Evolutionary conservation across 2,329 filamentous ascomycete genomes (phyloP).

Genomic region (Cercospora sesami): DNA sequence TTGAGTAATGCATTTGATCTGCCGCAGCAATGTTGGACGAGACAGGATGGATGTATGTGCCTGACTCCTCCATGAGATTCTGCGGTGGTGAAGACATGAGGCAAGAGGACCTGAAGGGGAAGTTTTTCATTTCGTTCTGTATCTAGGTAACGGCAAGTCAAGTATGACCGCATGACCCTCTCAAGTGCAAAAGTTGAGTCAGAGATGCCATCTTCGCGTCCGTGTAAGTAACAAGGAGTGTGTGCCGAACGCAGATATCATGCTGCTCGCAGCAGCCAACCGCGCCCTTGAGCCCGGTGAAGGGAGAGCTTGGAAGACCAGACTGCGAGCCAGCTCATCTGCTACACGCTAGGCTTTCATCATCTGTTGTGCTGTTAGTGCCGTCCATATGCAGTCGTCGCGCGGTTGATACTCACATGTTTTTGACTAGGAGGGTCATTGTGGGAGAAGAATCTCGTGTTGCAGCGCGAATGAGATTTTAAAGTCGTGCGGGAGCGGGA

Average conservation of each 20-base stretch:
- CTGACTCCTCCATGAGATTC: constrained; percentile 25
- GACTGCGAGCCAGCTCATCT: constrained; percentile 75
- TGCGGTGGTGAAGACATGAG: constrained; percentile 10
- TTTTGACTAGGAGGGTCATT: constrained; percentile 99
- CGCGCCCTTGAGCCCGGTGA: constrained; percentile 86
- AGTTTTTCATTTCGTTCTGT: neutral
- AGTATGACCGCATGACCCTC: constrained; percentile 14
- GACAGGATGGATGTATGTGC: constrained; percentile 23
- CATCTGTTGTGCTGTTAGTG: constrained; percentile 63
- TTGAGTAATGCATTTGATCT: constrained; percentile 35
- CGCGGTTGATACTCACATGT: constrained; percentile 66
- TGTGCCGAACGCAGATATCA: constrained; percentile 99
- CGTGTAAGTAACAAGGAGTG: constrained; percentile 93
- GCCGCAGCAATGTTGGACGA: constrained; percentile 33
- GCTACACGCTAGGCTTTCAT: constrained; percentile 99
- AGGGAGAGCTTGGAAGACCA: constrained; percentile 77
- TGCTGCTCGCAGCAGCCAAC: constrained; percentile 66
- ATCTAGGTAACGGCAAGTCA: neutral
- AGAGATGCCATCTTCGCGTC: constrained; percentile 98
- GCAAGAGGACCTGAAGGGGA: neutral
- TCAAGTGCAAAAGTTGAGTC: constrained; percentile 51
- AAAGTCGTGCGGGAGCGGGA: neutral
- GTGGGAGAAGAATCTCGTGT: constrained; percentile 52
- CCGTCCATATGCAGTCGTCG: constrained; percentile 17
- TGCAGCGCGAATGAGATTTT: constrained; percentile 14